A percentile compares a stretch with the other conserved stretches of the same genome.
These are phyloP conservation scores for Rosellinia necatrix DNA, from an alignment of 2,329 filamentous ascomycete species.

Conservation along the genomic window DNA sequence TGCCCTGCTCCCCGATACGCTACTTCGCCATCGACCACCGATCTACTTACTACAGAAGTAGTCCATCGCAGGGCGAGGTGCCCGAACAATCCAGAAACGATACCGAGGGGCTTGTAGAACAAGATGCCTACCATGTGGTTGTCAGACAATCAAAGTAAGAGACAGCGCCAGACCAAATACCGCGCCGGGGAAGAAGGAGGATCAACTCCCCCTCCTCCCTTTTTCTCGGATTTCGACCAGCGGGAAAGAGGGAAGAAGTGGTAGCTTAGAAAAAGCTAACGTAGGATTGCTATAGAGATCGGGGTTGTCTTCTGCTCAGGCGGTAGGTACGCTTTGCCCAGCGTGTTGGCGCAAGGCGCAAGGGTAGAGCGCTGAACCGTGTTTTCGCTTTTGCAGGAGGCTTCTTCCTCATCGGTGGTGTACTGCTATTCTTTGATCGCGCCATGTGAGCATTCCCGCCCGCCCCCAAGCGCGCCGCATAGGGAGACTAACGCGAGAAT, in stretches of 20 bases:
- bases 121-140: conserved; percentile 93
- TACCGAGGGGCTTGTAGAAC: conserved; percentile 29
- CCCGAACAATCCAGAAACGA: conserved; percentile 1
- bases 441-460: conserved; percentile 70
- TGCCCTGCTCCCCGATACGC: too few relatives aligned
- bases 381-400: conserved; percentile 63
- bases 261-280: conserved; percentile 17
- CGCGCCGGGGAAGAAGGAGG: background rate
- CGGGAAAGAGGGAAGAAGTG: too few relatives aligned
- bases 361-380: conserved; percentile 19
- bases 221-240: too few relatives aligned
- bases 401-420: conserved; percentile 91
- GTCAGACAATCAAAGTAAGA: conserved; percentile 90
- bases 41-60: background rate
- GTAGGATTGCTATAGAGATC: conserved; percentile 66
- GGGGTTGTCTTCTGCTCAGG: conserved; percentile 97
- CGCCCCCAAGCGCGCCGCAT: too few relatives aligned
- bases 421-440: conserved; percentile 96
- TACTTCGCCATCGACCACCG: background rate
- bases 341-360: conserved; percentile 29
- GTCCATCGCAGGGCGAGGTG: conserved; percentile 5
- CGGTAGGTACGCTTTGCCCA: conserved; percentile 65
- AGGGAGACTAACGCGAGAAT: conserved; percentile 24
- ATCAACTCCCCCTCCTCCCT: too few relatives aligned
- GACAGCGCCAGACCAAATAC: background rate